Base-by-base conservation (phyloP, 2,329 filamentous ascomycete species). In the Trichophaea hybrida region DNA sequence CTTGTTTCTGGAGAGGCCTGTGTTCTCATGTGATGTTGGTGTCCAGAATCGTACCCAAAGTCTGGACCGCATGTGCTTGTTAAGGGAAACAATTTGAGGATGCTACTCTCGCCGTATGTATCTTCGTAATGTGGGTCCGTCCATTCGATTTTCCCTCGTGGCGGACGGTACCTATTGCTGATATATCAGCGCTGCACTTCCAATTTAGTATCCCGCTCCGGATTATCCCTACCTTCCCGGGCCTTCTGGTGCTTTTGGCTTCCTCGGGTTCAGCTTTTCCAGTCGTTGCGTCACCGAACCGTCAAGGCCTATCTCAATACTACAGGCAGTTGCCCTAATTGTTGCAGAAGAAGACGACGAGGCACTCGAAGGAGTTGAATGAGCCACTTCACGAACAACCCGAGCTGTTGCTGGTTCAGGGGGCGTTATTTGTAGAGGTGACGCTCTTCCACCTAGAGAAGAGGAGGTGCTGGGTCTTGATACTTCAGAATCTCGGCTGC, bases 391-490 rank as follows among this genome's bases (percentile, higher is more conserved):
- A 53, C 31, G 50, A 37, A 37, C 50, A 6, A 37, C 50, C 24
- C 33, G 50, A 12, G 50, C 50, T n/a, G 50, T 13, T n/a, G 31
- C 50, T 12, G 50, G 33, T 24, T 37, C 50, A n/a, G 50, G 13
- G 3, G 50, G 50, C 33, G 50, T 53, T 31, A 53, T 35, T 7
- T 6, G 31, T 6, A 53, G 13, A 35, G 50, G 50, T n/a, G 50
- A 53, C 10, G n/a, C 50, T 32, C 32, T 37, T 35, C 50, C 34
- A 4, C 37, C 24, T n/a, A 6, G 44, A n/a, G 61, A 61, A 24
- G 59, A 50, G 31, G 57, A 54, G 38, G 61, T 64, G 32, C 57
- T 64, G 51, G 46, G 59, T 15, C 59, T 13, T 32, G 48, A 51
- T 43, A 43, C 38, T 43, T 12, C 10, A 15, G 38, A 10, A 12